These are phyloP conservation scores for Elongisporangium senticosum DNA, from an alignment of 352 stramenopile genomes.

Conservation along the genomic window DNA sequence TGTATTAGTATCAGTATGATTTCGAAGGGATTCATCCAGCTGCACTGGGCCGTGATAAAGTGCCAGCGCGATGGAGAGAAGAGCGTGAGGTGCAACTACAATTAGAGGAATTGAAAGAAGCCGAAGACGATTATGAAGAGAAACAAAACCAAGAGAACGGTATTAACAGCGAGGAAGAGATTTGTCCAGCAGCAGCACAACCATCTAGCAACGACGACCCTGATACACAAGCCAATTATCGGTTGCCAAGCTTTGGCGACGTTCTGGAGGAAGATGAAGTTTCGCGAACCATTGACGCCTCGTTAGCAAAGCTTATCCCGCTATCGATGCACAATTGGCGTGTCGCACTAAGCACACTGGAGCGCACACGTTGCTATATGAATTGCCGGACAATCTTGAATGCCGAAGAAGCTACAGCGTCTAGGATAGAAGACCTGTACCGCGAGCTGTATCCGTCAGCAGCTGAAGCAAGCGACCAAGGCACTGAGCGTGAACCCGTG, in stretches of 20 bases:
- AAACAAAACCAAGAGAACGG: conserved; percentile 10
- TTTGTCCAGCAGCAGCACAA: background rate
- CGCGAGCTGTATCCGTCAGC: conserved; percentile 36
- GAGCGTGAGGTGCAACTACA: conserved; percentile 21
- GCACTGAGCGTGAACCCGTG: conserved; percentile 5
- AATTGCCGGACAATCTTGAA: conserved; percentile 48
- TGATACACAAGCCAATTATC: background rate
- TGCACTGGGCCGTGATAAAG: conserved; percentile 22
- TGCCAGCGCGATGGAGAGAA: conserved; percentile 34
- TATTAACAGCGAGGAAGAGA: background rate
- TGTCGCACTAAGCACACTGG: conserved; percentile 46
- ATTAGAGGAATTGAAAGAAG: conserved; percentile 10
- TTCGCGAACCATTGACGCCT: conserved; percentile 39
- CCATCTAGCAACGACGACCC: background rate
- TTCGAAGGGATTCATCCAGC: conserved; percentile 39
- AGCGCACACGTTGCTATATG: conserved; percentile 45
- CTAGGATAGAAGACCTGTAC: conserved; percentile 53
- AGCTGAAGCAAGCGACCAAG: conserved; percentile 1
- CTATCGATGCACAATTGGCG: conserved; percentile 74
- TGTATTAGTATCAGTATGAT: conserved; percentile 4
- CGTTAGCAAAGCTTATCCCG: conserved; percentile 43
- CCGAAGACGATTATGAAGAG: conserved; percentile 14
- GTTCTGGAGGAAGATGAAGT: conserved; percentile 78
- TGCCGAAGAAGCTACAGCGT: conserved; percentile 28
- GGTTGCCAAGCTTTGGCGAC: conserved; percentile 38